Evolutionary conservation across 1,284 basidiomycete genomes (phyloP), one percentile per base, ranked within the genome.

Genomic region (Cryptococcus depauperatus): DNA sequence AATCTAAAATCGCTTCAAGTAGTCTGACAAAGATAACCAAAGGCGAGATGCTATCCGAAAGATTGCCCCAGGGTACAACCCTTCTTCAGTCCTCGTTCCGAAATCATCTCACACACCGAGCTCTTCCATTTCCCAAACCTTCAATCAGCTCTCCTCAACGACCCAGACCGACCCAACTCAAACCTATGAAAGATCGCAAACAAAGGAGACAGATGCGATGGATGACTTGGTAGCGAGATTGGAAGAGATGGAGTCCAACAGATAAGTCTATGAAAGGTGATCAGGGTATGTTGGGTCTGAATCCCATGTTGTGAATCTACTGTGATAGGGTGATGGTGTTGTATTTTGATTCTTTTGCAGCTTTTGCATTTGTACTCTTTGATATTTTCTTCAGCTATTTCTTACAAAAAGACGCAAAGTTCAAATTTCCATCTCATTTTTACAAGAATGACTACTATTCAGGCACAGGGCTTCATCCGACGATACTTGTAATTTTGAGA

Each of bases 161-260:
- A 22, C 39, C 37, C 21, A 7, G 11, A 11, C 28, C 29, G 6
- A 3, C 18, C 3, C 23, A 3, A 2, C 18, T 25, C 22, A 25
- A 25, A 11, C 19, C 29, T 13, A 4, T 18, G 41, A 1, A 10
- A 32, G 41, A 4, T 22, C 27, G 13, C 14, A 8, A 27, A 34
- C 11, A 11, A 26, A 46, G 16, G 27, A 23, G 38, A 41, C 25
- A 23, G 80, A 83, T 30, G 81, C 83, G 7, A 87, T 90, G 85
- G 83, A 85, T 46, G 81, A 84, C 57, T 68, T 89, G 23, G 84
- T 88, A 21, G 79, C 85, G 54, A 79, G 82, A 53, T 72, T 90
- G 37, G 86, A 83, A 22, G 78, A 78, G 25, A 61, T 85, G 62
- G 81, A 85, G 49, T 50, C 55, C 9, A 48, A 44, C n/a, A n/a